A percentile compares a stretch with the other conserved stretches of the same genome.
Conservation (phyloP, 2,329 filamentous ascomycete species). For the Salinomyces thailandicus region DNA sequence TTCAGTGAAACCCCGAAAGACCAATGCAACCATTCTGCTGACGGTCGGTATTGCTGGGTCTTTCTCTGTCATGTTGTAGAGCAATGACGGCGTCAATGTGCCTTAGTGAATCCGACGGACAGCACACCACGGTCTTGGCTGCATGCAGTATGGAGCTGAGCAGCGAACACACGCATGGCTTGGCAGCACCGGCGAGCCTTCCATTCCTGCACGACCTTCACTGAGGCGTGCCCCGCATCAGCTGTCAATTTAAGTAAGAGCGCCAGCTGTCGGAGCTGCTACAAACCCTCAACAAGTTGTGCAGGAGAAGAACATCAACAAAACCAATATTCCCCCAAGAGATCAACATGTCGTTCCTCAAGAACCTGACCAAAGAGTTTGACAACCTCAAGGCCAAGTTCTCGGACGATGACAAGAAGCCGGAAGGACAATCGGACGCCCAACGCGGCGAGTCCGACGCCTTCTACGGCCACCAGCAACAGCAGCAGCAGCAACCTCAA, state of each 20-base stretch:
- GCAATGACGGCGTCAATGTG: no score
- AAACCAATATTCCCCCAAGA: no score
- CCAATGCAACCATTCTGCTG: no score
- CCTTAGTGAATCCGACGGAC: no score
- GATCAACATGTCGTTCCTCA: conserved; percentile 2
- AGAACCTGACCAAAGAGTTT: neutral
- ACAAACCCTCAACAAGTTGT: neutral
- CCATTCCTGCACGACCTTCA: neutral
- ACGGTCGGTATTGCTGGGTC: neutral
- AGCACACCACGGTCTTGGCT: no score
- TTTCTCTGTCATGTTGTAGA: neutral
- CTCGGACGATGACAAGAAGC: neutral
- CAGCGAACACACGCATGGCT: neutral
- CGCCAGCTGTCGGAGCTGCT: no score
- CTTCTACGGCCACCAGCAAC: neutral
- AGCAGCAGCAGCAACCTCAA: no score
- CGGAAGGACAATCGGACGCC: neutral
- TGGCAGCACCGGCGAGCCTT: neutral
- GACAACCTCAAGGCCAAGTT: neutral
- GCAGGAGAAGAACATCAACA: neutral
- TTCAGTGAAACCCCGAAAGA: no score
- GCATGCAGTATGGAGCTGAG: conserved; percentile 1
- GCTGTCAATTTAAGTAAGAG: neutral
- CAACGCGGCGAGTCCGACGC: neutral
- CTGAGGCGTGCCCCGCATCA: neutral